Base-by-base conservation (phyloP, 2,329 filamentous ascomycete genomes). In the Penicillium oxalicum region DNA sequence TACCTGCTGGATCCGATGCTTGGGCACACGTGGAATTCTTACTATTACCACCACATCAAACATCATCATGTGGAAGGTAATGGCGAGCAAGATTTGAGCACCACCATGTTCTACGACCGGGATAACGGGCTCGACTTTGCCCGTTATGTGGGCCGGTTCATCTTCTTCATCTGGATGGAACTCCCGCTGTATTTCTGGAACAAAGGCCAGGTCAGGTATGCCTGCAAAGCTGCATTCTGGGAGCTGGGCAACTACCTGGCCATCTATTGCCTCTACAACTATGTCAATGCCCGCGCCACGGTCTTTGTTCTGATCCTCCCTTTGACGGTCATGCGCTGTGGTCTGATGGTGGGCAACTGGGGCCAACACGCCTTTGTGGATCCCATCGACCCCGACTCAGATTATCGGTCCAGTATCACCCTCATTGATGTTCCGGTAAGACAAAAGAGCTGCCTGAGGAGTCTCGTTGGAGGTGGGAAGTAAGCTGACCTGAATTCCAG, bases 31-130 rank as follows among this genome's bases (percentile, higher is more conserved):
- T 90, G 86, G 86, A 88, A 91, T 69, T 84, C 83, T 2, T 91
- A 91, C 70, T 91, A 79, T 65, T 91, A 89, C 62, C 87, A 91
- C 63, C 87, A 91, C 61, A 86, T 91, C 62, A 91, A 91, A 73
- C 86, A 90, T 62, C 87, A 91, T 62, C 87, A 91, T 56, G 82
- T 91, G 47, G 87, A 91, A 69, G 84, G 82, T 53, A 91, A 91
- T 59, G 87, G 87, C 0, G 86, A 86, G 0, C 77, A 84, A 40
- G 87, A 91, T 61, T 74, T 90, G 0, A 88, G 83, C 1, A 86
- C 85, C 0, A 91, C 87, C 0, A 78, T 91, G 34, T 78, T 84
- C 11, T 91, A 87, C 65, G 85, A 90, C 63, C 79, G 87, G 5
- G 87, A 91, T 63, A 78, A 79, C 46, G 51, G 82, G 1, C 69